Evolutionary conservation across 257 asterid genomes (phyloP).

Genomic region (Gardenia jasminoides): DNA sequence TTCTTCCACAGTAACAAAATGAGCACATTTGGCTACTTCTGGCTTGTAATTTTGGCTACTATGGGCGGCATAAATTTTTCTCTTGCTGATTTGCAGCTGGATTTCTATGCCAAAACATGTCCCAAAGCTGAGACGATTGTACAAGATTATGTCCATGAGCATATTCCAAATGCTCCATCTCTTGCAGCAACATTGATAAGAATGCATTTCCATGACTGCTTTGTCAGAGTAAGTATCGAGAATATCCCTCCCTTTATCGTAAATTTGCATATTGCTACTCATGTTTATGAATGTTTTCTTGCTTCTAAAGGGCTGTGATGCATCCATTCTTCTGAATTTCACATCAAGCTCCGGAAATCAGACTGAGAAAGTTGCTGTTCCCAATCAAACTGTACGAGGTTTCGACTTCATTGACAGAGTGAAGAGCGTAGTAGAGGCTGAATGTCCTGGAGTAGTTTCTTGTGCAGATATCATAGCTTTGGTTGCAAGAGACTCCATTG

Average conservation of each 20-base stretch:
- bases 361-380: constrained; percentile 29
- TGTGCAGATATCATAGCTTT: constrained; percentile 32
- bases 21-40: constrained; percentile 18
- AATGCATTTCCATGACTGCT: constrained; percentile 49
- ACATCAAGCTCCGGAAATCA: constrained; percentile 28
- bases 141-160: constrained; percentile 40
- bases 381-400: constrained; percentile 31
- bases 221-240: constrained; percentile 30
- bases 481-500: constrained; percentile 33
- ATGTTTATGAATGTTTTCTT: not conserved
- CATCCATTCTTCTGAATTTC: constrained; percentile 28
- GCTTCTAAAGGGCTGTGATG: constrained; percentile 35
- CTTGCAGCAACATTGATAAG: constrained; percentile 53
- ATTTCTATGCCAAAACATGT: constrained; percentile 55
- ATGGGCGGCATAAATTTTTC: constrained; percentile 21
- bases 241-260: not conserved
- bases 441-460: constrained; percentile 34
- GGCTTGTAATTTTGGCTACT: constrained; percentile 15
- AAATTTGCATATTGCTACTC: no score
- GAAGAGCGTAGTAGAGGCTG: constrained; percentile 26
- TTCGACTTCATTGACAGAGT: constrained; percentile 32
- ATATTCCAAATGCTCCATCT: constrained; percentile 59
- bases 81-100: constrained; percentile 39
- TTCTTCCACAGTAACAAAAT: constrained; percentile 10
- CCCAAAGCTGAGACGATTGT: constrained; percentile 65